A percentile compares a stretch with the other conserved stretches of the same genome.
Conservation (phyloP, 352 stramenopile genomes). For the Globisporangium carolinianum region DNA sequence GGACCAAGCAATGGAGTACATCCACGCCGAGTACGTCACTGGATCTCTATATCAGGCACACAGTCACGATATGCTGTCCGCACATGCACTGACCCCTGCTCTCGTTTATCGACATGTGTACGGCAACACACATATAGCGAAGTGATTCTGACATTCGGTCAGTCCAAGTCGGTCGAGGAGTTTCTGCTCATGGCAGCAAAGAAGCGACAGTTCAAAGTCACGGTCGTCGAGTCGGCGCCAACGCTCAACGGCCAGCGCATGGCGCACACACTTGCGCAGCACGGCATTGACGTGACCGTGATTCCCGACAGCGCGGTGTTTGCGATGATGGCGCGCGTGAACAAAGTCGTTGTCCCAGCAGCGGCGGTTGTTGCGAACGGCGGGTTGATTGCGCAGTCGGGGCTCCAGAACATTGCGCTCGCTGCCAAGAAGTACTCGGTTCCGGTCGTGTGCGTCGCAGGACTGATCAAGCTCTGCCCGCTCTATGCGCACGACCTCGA, state of each 20-base stretch:
- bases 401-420: conserved; percentile 94
- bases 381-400: conserved; percentile 92
- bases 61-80: not conserved
- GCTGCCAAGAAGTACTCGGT: conserved; percentile 95
- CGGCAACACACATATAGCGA: conserved; percentile 62
- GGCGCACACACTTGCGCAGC: conserved; percentile 86
- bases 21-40: conserved; percentile 89
- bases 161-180: conserved; percentile 88
- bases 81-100: not conserved
- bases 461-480: conserved; percentile 97
- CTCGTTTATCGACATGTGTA: not conserved
- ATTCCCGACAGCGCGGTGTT: conserved; percentile 97
- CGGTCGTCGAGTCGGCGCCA: conserved; percentile 91
- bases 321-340: conserved; percentile 97
- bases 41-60: not conserved
- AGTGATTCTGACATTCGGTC: conserved; percentile 94
- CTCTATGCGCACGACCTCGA: conserved; percentile 98
- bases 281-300: conserved; percentile 91
- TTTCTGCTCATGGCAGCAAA: conserved; percentile 87
- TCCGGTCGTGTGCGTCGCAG: conserved; percentile 94
- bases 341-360: conserved; percentile 95
- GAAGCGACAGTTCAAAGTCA: conserved; percentile 95
- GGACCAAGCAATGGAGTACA: conserved; percentile 94
- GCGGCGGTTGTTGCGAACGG: conserved; percentile 97
- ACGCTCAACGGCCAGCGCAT: conserved; percentile 88